Evolutionary conservation across 208 protist species (phyloP), one percentile per base, ranked within the genome.

Genomic region (Porcisia deanei): DNA sequence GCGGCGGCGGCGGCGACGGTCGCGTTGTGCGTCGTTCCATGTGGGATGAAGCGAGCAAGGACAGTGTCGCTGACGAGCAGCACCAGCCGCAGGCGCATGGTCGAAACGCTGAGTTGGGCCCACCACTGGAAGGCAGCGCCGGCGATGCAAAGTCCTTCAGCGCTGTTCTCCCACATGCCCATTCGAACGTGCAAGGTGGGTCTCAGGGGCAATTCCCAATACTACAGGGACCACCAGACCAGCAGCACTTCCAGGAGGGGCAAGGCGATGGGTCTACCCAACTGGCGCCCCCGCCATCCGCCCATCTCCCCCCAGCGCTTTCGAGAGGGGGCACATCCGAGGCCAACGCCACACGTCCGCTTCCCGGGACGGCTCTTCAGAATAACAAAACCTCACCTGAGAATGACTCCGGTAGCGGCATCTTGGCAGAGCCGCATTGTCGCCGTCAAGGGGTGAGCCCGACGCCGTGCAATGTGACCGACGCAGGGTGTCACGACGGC

Each of bases 141-240:
- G 58, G 75, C 3, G 41, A 59, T n/a, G 34, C 60, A 41, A 74
- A 80, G 39, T 49, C 75, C 16, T 71, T 75, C 25, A 43, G 22
- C 20, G 41, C 39, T 37, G 25, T 37, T 10, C 8, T 18, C 63
- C 16, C 63, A 43, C 63, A 67, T 20, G 41, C 14, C 9, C 41
- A 49, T 12, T 20, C 41, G 22, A 25, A 49, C 41, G 22, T 1
- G 22, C 63, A 6, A n/a, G 37, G 20, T 5, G 47, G 8, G 47
- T 25, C 9, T 53, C 43, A 58, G 47, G 8, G 39, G 39, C 41
- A 12, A n/a, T 34, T 49, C 43, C 37, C 75, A 45, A 49, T 10
- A 49, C 22, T 39, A 74, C 68, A 71, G 53, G 58, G 60, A 61
- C 47, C 69, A 49, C 67, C 72, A 8, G 49, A 34, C 9, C 55